A percentile compares a stretch with the other conserved stretches of the same genome.
phyloP scores from a whole-genome alignment of 441 rosid species.

The Pelargonium cotyledonis region DNA sequence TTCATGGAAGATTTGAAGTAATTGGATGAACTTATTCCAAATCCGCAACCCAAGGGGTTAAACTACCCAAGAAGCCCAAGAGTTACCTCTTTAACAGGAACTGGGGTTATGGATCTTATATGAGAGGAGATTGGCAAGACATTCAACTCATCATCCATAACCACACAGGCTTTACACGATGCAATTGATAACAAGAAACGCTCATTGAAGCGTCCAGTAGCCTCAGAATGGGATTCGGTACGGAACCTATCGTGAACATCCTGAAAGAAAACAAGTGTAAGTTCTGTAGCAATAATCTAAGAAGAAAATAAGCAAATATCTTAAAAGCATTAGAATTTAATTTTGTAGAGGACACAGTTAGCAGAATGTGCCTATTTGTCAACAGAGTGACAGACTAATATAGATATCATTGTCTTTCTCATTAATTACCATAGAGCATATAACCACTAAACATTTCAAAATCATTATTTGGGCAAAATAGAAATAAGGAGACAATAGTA shows the following conservation, averaged over 20 bases:
- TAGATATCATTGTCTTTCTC: background rate
- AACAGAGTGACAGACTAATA: too few relatives aligned
- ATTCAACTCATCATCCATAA: slow-evolving; percentile 94
- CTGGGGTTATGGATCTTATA: slow-evolving; percentile 61
- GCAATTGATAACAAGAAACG: slow-evolving; percentile 88
- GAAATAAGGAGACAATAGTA: background rate
- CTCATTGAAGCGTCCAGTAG: slow-evolving; percentile 83
- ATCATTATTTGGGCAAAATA: background rate
- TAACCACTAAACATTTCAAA: background rate
- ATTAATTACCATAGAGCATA: background rate
- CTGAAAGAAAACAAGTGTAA: slow-evolving; percentile 32
- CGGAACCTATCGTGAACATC: slow-evolving; percentile 98
- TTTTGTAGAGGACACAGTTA: background rate
- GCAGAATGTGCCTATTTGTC: background rate
- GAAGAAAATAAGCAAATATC: background rate
- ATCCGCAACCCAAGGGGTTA: slow-evolving; percentile 10
- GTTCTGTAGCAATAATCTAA: background rate
- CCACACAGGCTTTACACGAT: slow-evolving; percentile 84
- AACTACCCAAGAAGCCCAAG: slow-evolving; percentile 16
- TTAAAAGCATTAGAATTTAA: background rate
- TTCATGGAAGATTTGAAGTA: background rate
- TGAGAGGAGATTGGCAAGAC: slow-evolving; percentile 88
- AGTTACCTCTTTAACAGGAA: slow-evolving; percentile 64
- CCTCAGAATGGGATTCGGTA: slow-evolving; percentile 86
- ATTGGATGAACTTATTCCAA: background rate